A percentile compares a stretch with the other conserved stretches of the same genome.
phyloP scores from a whole-genome alignment of 2,329 filamentous ascomycete species.

The Fusarium falciforme region DNA sequence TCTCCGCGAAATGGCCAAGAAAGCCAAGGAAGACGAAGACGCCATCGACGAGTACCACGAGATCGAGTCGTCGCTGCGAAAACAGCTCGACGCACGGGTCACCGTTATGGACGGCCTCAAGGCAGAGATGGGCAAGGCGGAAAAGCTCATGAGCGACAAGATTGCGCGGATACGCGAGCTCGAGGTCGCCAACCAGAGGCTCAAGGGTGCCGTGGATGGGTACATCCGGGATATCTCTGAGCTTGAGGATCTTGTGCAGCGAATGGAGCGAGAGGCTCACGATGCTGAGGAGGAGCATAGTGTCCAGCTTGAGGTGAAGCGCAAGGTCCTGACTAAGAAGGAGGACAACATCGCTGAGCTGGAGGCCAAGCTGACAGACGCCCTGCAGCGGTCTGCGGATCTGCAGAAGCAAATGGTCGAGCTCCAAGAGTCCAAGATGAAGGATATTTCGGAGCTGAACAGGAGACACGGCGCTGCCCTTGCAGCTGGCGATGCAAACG shows the following conservation, averaged over 20 bases:
- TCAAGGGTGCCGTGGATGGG: constrained; percentile 63
- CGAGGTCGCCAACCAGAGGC: constrained; percentile 60
- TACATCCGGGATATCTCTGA: constrained; percentile 66
- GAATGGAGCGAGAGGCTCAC: constrained; percentile 56
- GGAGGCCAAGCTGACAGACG: constrained; percentile 56
- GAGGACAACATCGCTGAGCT: constrained; percentile 54
- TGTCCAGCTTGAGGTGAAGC: constrained; percentile 50
- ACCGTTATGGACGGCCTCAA: constrained; percentile 61
- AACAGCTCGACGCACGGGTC: constrained; percentile 66
- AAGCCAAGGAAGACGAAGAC: constrained; percentile 61
- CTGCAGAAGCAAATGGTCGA: constrained; percentile 55
- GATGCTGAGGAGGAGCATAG: constrained; percentile 46
- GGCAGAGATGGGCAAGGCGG: constrained; percentile 53
- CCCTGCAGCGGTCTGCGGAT: constrained; percentile 52
- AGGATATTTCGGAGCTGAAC: constrained; percentile 51
- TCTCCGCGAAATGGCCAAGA: constrained; percentile 61
- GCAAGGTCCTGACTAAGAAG: constrained; percentile 51
- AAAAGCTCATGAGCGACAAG: constrained; percentile 50
- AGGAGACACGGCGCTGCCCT: constrained; percentile 59
- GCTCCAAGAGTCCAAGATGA: constrained; percentile 49
- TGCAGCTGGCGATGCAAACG: constrained; percentile 62
- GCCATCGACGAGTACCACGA: constrained; percentile 70
- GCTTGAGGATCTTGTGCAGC: constrained; percentile 63
- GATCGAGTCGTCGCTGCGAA: constrained; percentile 65
- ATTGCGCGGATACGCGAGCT: constrained; percentile 58